Base-by-base conservation (phyloP, 2,329 filamentous ascomycete genomes). In the Cadophora luteo-olivacea region DNA sequence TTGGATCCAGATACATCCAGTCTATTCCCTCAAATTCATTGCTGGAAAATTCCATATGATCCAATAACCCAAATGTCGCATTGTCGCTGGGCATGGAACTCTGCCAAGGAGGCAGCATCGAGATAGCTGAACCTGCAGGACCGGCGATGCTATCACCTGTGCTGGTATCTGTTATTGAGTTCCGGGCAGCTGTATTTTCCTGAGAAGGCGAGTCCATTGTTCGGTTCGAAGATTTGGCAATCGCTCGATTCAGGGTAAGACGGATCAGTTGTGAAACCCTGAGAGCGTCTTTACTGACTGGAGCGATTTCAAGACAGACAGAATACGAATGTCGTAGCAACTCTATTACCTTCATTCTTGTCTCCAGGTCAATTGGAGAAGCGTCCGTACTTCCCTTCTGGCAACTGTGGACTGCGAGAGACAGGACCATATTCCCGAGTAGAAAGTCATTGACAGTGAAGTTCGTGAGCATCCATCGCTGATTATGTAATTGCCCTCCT, bases 391-490 rank as follows among this genome's bases (percentile, higher is more conserved):
- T 58, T 16, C 49, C 65, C 65, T 68, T 73, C 48, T 70, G 61
- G 9, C 68, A 60, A 19, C 54, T 74, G 58, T 73, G 69, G 19
- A 76, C 62, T 1, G 67, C 68, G 49, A 75, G 68, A 62, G 73
- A 77, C 12, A 77, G 70, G 6, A 74, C 72, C 69, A 75, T 74
- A 36, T 72, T 65, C 0, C 74, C 75, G 29, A 77, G 57, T 2
- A 76, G 67, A 57, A 76, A 77, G 45, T 77, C 76, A 68, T 77
- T 74, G 67, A 72, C 68, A 3, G 72, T 76, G 22, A 77, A 72
- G 62, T 72, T 76, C 16, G 65, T 72, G 5, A 76, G 55, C 64
- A 77, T 73, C 73, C 75, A 77, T 5, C 73, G 70, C 51, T 74
- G 69, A 9, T 41, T 62, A 33, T 74, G 60, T 7, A 77, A 62